These are phyloP conservation scores for Cryptomeria japonica DNA, from an alignment of 75 land plant genomes.

Conservation along the genomic window DNA sequence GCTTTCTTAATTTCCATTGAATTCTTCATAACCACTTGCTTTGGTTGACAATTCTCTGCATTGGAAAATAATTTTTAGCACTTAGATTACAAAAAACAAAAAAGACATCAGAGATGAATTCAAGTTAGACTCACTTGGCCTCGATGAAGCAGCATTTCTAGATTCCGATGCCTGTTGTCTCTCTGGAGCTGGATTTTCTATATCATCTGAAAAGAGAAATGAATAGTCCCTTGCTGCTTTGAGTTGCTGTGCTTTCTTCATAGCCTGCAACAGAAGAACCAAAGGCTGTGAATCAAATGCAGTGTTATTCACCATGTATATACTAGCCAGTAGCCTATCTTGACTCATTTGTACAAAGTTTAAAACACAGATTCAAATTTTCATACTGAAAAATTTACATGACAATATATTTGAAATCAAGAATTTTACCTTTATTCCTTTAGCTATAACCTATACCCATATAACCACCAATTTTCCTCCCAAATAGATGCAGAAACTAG, in stretches of 20 bases:
- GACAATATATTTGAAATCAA: neutral
- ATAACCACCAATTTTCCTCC: slow-evolving; percentile 2
- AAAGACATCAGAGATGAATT: neutral
- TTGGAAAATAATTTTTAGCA: slow-evolving; percentile 35
- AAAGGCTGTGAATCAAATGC: neutral
- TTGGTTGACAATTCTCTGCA: slow-evolving; percentile 40
- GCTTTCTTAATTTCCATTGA: slow-evolving; percentile 22
- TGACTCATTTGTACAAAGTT: neutral
- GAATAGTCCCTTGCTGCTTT: slow-evolving; percentile 88
- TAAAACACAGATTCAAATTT: neutral
- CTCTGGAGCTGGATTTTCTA: slow-evolving; percentile 32
- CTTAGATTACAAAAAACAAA: slow-evolving; percentile 9
- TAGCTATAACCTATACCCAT: neutral
- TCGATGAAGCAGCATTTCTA: slow-evolving; percentile 17
- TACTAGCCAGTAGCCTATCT: neutral
- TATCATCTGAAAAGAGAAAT: slow-evolving; percentile 80
- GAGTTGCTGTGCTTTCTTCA: slow-evolving; percentile 53
- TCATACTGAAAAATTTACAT: neutral
- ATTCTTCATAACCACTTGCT: slow-evolving; percentile 24
- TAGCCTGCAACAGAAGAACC: slow-evolving; percentile 30
- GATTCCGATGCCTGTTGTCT: slow-evolving; percentile 22
- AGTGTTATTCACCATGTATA: neutral
- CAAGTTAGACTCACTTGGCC: slow-evolving; percentile 38
- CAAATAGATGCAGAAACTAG: slow-evolving; percentile 5
- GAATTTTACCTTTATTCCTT: neutral